Base-by-base conservation (phyloP, 1,139 yeast species). In the Lodderomyces jiufengensis region DNA sequence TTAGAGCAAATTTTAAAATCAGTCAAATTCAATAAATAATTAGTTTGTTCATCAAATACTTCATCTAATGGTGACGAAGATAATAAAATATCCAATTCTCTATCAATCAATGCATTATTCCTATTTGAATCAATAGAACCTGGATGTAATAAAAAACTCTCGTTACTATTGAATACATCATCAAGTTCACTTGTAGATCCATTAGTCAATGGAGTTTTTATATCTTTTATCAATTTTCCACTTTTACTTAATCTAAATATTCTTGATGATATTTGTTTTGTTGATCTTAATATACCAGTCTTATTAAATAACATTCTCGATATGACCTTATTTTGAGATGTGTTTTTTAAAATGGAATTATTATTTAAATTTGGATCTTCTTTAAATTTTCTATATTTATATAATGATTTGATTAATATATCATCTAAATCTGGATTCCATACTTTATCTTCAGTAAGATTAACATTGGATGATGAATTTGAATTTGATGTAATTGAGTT, bases 391-490 rank as follows among this genome's bases (percentile, higher is more conserved):
- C 57, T 57, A 46, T 63, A 69, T 43, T 67, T 67, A 33, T 57
- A 49, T 40, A 59, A 65, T 12, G 71, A 63, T 27, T 58, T 57
- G 32, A 66, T 50, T 30, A 69, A 51, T 24, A 58, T 52, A 9
- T 63, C 64, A 44, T 68, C 74, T 26, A 69, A 51, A 18, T 61
- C 63, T 0, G 58, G 45, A 36, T 58, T 54, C 75, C 75, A 69
- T 5, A 64, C 66, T 40, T 61, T 63, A 27, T 57, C 61, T 18
- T 44, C 52, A 5, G 10, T n/a, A 9, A 14, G n/a, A 9, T 30
- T 32, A 14, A 32, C 41, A n/a, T 43, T 34, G 9, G 43, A 25
- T 13, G 46, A 26, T 8, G 51, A 39, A 12, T 20, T 15, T 20
- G 36, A 12, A 27, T 20, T 22, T 21, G 34, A 24, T 23, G 24